Conservation (phyloP, 129 eudicot genomes). For the Centrapalus pauciflorus region DNA sequence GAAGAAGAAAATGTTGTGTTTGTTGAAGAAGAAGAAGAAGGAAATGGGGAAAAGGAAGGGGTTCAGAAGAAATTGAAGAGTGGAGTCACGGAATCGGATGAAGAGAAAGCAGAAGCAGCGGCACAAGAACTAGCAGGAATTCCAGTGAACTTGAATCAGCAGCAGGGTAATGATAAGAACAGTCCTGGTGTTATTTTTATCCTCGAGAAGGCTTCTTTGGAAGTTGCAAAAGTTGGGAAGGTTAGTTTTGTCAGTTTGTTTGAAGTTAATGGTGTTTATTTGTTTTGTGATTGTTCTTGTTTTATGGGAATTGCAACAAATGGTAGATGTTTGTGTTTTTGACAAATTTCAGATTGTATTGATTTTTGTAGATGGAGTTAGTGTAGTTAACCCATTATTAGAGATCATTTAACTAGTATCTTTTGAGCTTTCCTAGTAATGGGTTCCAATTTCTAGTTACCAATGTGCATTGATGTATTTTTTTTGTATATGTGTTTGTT, state of each 20-base stretch:
- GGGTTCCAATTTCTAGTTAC: neutral
- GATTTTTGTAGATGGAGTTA: too few relatives aligned
- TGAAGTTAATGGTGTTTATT: neutral
- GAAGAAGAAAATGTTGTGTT: conserved; percentile 34
- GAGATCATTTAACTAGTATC: too few relatives aligned
- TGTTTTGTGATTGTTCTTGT: neutral
- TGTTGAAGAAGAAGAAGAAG: conserved; percentile 29
- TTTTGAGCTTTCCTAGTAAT: neutral
- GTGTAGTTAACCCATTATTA: too few relatives aligned
- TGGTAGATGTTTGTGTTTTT: too few relatives aligned
- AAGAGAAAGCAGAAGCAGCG: conserved; percentile 38
- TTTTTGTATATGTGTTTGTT: conserved; percentile 10
- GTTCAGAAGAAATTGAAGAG: conserved; percentile 28
- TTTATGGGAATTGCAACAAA: neutral
- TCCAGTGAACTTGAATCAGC: conserved; percentile 46
- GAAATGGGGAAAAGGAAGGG: conserved; percentile 15
- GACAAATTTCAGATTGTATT: too few relatives aligned
- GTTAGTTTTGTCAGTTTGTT: conserved; percentile 26
- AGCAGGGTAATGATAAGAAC: conserved; percentile 30
- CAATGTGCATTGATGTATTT: neutral
- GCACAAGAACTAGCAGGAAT: conserved; percentile 59
- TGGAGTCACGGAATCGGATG: conserved; percentile 36
- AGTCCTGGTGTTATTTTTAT: conserved; percentile 63
- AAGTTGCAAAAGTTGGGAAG: conserved; percentile 96
- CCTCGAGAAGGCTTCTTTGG: conserved; percentile 87